Base-by-base conservation (phyloP, 352 stramenopile species). In the Phytophthora brassicae region DNA sequence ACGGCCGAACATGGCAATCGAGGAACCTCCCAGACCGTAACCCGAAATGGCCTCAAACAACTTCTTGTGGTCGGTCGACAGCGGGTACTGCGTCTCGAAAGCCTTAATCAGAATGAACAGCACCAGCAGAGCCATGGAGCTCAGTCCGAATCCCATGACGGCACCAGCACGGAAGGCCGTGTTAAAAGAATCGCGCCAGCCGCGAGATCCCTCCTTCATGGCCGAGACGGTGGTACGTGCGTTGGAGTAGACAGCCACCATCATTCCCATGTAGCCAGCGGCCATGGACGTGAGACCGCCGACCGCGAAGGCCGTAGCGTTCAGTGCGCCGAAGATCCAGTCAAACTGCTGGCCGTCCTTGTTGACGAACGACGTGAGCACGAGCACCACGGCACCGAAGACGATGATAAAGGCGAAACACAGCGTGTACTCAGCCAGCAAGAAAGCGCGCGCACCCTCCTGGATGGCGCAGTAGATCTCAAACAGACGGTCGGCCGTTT, bases 91-190 rank as follows among this genome's bases (percentile, higher is more conserved):
- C 16, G 90, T 89, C 52, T 94, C 81, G 78, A 98, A 99, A 11
- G 86, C 72, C 58, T 97, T 88, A 66, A 99, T 96, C 56, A 98
- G 82, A 50, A 97, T 81, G 86, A 99, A 99, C 24, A 99, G 84
- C 73, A 99, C 97, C 12, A 99, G 74, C 36, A 99, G 88, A 54
- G 95, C 97, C 60, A 99, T 84, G 61, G 89, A 97, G 59, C 93
- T 98, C 42, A 99, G 86, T 29, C 95, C 93, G 70, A 99, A 99
- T 67, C 97, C 97, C 98, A 99, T 99, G 62, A 99, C 98, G 67
- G 91, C 95, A 80, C 98, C 98, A 23, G 97, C 97, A 62, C 93
- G 89, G 89, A 99, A 99, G 50, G 96, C 97, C 54, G 92, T 98
- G 87, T 99, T 99, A 82, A 99, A 99, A 51, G 94, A 96, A 41